These are phyloP conservation scores for Pelargonium fulgidum DNA, from an alignment of 441 rosid genomes.

Conservation along the genomic window DNA sequence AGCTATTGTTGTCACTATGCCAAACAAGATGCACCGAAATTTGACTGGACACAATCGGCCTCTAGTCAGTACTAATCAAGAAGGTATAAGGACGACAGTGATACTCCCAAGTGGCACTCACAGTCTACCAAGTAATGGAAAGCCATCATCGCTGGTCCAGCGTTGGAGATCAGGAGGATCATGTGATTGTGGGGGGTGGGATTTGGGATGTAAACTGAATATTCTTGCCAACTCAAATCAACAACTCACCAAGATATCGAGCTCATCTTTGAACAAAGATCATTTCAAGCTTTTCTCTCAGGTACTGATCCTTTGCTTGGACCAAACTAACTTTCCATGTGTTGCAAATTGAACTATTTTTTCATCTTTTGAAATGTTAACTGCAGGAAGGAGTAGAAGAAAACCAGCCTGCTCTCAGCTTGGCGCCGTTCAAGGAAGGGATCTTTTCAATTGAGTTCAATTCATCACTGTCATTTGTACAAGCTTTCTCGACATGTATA, in stretches of 20 bases:
- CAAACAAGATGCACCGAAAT: slow-evolving; percentile 24
- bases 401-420: slow-evolving; percentile 47
- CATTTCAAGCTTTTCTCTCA: slow-evolving; percentile 59
- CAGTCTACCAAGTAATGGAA: slow-evolving; percentile 73
- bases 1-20: slow-evolving; percentile 65
- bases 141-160: slow-evolving; percentile 75
- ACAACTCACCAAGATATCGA: slow-evolving; percentile 25
- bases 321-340: not conserved
- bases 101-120: slow-evolving; percentile 90
- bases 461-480: slow-evolving; percentile 57
- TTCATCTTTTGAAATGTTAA: slow-evolving; percentile 17
- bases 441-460: slow-evolving; percentile 71
- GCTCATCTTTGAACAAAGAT: slow-evolving; percentile 31
- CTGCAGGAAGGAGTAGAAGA: slow-evolving; percentile 54
- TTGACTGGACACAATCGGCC: slow-evolving; percentile 20
- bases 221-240: slow-evolving; percentile 44
- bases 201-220: slow-evolving; percentile 73
- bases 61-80: slow-evolving; percentile 25
- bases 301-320: slow-evolving; percentile 32
- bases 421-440: slow-evolving; percentile 62
- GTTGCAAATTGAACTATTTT: slow-evolving; percentile 16
- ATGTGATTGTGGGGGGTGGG: slow-evolving; percentile 99
- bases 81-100: slow-evolving; percentile 39
- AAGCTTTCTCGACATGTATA: slow-evolving; percentile 77
- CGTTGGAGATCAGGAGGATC: slow-evolving; percentile 88